Base-by-base conservation (phyloP, 1,284 basidiomycete genomes). In the Leccinum subrobustum region DNA sequence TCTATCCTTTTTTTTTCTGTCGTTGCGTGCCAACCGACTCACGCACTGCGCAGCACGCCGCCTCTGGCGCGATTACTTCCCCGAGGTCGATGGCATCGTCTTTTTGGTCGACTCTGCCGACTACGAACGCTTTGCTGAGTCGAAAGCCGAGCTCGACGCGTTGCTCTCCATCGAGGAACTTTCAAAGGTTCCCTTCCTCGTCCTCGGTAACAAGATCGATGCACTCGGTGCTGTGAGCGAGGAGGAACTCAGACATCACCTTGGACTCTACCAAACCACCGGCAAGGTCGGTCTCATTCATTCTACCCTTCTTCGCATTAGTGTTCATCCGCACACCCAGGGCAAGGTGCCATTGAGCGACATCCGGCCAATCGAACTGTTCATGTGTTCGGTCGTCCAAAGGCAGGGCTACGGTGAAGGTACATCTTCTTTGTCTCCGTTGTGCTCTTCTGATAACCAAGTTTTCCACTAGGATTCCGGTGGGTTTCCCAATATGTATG, bases 371-470 rank as follows among this genome's bases (percentile, higher is more conserved):
- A 98, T 99, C 77, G 97, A 99, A 78, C 87, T 99, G 71, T 99
- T 98, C 88, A 99, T 99, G 97, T 98, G 96, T 83, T 99, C 97
- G 16, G 96, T 99, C 62, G 96, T 99, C 61, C 95, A 97, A 86
- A 87, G 96, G 76, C 96, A 98, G 77, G 96, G 96, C 62, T 99
- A 99, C 77, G 96, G 96, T 64, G 97, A 99, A 80, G 96, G 93
- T 86, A 62, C 57, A 79, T 65, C 23, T 63, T 33, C 7, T 64
- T 33, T 7, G 11, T 59, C 6, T 11, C n/a, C 20, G 47, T 25
- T 31, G n/a, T 53, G 5, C 1, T 39, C 11, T 44, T 27, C 33
- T 18, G 23, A 60, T 68, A 5, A 68, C 33, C 52, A 14, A 57
- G 50, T 33, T 31, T 29, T 48, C n/a, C 27, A 33, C 53, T 58